A percentile compares a stretch with the other conserved stretches of the same genome.
Conservation (phyloP, 2,329 filamentous ascomycete species). For the Fusarium agapanthi region DNA sequence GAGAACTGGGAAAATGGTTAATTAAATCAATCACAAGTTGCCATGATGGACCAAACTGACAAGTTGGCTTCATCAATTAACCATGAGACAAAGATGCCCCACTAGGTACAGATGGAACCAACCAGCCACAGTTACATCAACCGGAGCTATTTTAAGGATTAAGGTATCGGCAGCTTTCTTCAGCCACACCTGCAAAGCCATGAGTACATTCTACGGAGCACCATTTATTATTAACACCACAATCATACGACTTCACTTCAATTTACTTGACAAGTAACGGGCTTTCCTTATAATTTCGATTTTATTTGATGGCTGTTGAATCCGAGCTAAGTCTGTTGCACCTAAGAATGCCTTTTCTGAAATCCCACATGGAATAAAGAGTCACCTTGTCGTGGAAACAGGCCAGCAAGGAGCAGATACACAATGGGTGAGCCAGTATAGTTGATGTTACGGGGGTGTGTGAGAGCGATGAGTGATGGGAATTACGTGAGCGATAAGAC, state of each 20-base stretch:
- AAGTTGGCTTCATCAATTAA: conserved; percentile 40
- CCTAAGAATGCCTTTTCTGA: conserved; percentile 31
- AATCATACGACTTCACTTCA: background rate
- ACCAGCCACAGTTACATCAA: conserved; percentile 16
- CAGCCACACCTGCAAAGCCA: background rate
- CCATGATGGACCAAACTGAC: conserved; percentile 43
- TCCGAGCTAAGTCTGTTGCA: conserved; percentile 39
- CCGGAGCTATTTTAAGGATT: conserved; percentile 13
- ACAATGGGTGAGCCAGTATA: conserved; percentile 29
- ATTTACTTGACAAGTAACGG: background rate
- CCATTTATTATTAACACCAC: background rate
- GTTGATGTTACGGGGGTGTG: conserved; percentile 40
- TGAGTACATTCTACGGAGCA: background rate
- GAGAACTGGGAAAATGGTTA: conserved; percentile 11
- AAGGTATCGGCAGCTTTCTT: conserved; percentile 4
- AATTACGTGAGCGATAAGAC: conserved; percentile 42
- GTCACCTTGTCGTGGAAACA: conserved; percentile 22
- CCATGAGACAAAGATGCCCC: conserved; percentile 29
- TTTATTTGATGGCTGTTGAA: conserved; percentile 37
- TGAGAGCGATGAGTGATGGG: conserved; percentile 40
- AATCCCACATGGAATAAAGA: conserved; percentile 27
- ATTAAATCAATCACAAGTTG: conserved; percentile 27
- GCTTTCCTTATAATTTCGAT: conserved; percentile 34
- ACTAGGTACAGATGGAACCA: conserved; percentile 10
- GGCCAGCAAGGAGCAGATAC: conserved; percentile 29